Evolutionary conservation across 176 grass and related monocot genomes (phyloP).

Genomic region (Echinochloa phyllopogon): DNA sequence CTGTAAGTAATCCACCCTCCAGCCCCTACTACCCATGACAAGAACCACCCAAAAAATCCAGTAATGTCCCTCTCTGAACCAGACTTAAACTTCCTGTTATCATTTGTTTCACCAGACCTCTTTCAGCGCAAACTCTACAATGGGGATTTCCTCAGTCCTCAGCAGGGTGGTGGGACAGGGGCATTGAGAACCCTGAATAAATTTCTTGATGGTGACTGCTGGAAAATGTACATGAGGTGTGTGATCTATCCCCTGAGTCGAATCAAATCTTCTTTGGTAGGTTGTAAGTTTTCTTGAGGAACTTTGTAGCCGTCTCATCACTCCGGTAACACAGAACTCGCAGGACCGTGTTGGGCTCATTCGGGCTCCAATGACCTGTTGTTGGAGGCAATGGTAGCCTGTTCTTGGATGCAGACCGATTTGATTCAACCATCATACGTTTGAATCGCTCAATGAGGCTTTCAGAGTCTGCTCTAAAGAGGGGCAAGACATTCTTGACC

Average conservation of each 20-base stretch:
- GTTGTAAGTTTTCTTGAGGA: constrained; percentile 97
- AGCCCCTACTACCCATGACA: constrained; percentile 1
- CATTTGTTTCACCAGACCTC: neutral
- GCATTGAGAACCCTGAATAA: constrained; percentile 12
- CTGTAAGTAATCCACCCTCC: constrained; percentile 35
- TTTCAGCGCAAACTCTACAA: constrained; percentile 41
- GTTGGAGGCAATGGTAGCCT: constrained; percentile 73
- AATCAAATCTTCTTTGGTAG: constrained; percentile 87
- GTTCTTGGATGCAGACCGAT: constrained; percentile 56
- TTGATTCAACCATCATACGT: constrained; percentile 63
- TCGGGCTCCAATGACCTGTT: constrained; percentile 83
- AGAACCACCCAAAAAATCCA: neutral
- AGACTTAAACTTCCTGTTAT: neutral
- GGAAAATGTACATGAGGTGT: constrained; percentile 47
- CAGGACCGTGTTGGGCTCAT: constrained; percentile 85
- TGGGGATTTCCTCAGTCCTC: constrained; percentile 30
- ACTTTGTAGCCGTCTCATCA: constrained; percentile 85
- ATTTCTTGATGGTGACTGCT: constrained; percentile 2
- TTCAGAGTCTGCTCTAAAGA: constrained; percentile 73
- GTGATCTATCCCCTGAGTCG: constrained; percentile 4
- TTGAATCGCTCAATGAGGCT: constrained; percentile 78
- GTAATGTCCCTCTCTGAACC: neutral
- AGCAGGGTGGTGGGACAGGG: neutral
- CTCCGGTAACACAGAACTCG: constrained; percentile 89
- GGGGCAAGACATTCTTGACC: constrained; percentile 87